A percentile compares a stretch with the other conserved stretches of the same genome.
Conservation (phyloP, 1,139 yeast species). For the Nakaseomyces glabratus region DNA sequence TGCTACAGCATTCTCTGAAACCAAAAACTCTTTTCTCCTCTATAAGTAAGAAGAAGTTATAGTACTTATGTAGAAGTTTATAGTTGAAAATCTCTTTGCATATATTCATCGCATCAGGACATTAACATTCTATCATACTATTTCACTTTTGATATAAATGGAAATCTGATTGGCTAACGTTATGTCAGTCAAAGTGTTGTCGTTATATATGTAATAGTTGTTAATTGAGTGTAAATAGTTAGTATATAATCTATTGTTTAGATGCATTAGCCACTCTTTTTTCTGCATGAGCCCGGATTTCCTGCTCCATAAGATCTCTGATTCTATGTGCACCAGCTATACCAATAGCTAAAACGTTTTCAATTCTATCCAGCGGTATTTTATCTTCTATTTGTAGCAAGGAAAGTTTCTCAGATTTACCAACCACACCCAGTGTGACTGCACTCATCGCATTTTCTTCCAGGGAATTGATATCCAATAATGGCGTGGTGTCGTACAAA, state of each 20-base stretch:
- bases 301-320: slow-evolving; percentile 77
- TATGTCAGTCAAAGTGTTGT: too few relatives aligned
- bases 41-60: slow-evolving; percentile 26
- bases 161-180: too few relatives aligned
- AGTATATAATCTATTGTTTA: too few relatives aligned
- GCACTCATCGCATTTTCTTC: slow-evolving; percentile 81
- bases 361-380: slow-evolving; percentile 74
- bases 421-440: slow-evolving; percentile 76
- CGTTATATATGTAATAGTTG: too few relatives aligned
- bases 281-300: slow-evolving; percentile 65
- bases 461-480: slow-evolving; percentile 70
- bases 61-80: too few relatives aligned
- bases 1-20: slow-evolving; percentile 29
- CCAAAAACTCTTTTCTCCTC: slow-evolving; percentile 30
- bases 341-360: slow-evolving; percentile 70
- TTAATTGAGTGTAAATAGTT: too few relatives aligned
- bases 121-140: too few relatives aligned
- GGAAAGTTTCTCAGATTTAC: slow-evolving; percentile 70
- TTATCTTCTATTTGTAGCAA: slow-evolving; percentile 70
- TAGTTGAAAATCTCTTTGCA: too few relatives aligned
- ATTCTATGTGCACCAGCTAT: slow-evolving; percentile 83
- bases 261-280: slow-evolving; percentile 33
- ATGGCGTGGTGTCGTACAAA: slow-evolving; percentile 60
- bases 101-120: too few relatives aligned
- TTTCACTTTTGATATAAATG: too few relatives aligned